Conservation (phyloP, 2,329 filamentous ascomycete species). For the Achaetomium macrosporum region DNA sequence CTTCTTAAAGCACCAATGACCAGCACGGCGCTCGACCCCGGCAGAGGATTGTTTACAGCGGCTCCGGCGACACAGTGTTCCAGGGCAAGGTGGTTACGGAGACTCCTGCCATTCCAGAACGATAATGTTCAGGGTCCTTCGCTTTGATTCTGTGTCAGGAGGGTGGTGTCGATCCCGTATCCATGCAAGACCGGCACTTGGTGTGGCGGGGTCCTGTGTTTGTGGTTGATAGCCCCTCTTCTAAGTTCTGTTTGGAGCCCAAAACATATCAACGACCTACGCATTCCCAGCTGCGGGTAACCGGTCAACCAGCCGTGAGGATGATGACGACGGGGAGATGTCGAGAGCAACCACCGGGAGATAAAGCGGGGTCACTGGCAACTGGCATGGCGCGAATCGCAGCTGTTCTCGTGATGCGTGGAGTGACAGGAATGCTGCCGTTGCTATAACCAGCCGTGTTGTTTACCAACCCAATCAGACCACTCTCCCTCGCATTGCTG, state of each 20-base stretch:
- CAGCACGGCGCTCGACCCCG: not conserved
- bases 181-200: slow-evolving; percentile 12
- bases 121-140: slow-evolving; percentile 15
- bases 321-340: not conserved
- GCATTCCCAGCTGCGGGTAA: not conserved
- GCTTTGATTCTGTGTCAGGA: not conserved
- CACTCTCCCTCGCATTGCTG: slow-evolving; percentile 6
- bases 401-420: slow-evolving; percentile 2
- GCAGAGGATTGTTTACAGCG: slow-evolving; percentile 8
- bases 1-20: not conserved
- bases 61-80: not conserved
- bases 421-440: slow-evolving; percentile 5
- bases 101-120: slow-evolving; percentile 11
- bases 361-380: not conserved
- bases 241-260: slow-evolving; percentile 2
- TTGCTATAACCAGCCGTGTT: slow-evolving; percentile 13
- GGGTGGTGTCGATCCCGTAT: slow-evolving; percentile 8
- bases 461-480: slow-evolving; percentile 15
- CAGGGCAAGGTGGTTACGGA: not conserved
- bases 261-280: not conserved
- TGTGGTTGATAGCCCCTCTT: slow-evolving; percentile 11
- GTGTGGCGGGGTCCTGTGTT: slow-evolving; percentile 11
- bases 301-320: too few species aligned
- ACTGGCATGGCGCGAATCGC: not conserved
- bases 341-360: not conserved